phyloP scores from a whole-genome alignment of 2,329 filamentous ascomycete genomes.

The Aspergillus bombycis region DNA sequence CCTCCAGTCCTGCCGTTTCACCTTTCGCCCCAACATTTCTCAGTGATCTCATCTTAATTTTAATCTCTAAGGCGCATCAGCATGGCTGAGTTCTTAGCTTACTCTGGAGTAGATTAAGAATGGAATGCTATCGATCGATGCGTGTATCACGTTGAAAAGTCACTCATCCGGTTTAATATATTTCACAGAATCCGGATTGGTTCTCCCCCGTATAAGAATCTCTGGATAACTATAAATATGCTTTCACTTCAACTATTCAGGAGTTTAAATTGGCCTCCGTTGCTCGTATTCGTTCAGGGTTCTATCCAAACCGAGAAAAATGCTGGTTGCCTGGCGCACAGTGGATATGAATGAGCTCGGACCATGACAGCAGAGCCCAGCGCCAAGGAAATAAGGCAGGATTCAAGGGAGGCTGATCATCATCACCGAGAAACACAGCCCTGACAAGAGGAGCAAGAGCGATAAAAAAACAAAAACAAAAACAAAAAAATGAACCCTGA shows the following conservation, averaged over 20 bases:
- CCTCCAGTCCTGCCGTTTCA: constrained; percentile 1
- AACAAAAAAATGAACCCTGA: background rate
- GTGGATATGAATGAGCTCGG: constrained; percentile 12
- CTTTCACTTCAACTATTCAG: background rate
- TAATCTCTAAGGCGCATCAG: background rate
- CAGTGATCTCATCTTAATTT: background rate
- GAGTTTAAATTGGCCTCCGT: constrained; percentile 3
- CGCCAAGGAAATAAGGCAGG: constrained; percentile 9
- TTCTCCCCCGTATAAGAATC: background rate
- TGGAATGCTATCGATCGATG: background rate
- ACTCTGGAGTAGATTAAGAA: background rate
- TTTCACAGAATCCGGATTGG: background rate
- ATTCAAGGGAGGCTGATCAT: constrained; percentile 5
- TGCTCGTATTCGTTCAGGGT: constrained; percentile 3
- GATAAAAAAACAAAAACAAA: background rate
- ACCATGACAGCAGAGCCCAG: constrained; percentile 4
- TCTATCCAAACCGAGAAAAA: background rate
- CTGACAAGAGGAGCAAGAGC: background rate
- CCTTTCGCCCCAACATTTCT: constrained; percentile 2
- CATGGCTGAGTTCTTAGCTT: background rate
- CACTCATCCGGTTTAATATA: background rate
- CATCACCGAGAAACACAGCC: constrained; percentile 1
- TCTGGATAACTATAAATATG: background rate
- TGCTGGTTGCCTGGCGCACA: constrained; percentile 8
- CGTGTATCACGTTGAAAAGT: background rate